A percentile compares a stretch with the other conserved stretches of the same genome.
Evolutionary conservation across 805 yeast genomes (phyloP).

Genomic region (Metschnikowia kofuensis): DNA sequence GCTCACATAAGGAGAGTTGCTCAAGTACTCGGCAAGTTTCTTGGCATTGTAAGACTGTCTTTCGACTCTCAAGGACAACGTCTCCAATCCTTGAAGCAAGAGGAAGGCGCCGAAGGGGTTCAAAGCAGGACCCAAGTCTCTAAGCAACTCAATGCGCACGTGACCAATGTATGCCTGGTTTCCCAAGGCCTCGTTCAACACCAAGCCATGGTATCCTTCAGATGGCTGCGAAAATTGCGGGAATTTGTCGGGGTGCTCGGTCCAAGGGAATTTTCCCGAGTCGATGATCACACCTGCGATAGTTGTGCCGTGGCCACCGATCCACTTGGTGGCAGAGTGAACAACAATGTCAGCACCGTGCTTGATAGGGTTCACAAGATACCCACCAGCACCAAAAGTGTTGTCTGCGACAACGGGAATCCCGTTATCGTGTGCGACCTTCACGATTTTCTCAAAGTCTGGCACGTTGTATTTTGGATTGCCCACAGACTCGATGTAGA

Average conservation of each 20-base stretch:
- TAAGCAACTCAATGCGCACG: slow-evolving; percentile 76
- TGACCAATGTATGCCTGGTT: slow-evolving; percentile 75
- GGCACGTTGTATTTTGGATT: slow-evolving; percentile 93
- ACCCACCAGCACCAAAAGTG: slow-evolving; percentile 97
- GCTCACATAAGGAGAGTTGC: slow-evolving; percentile 66
- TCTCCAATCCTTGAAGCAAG: slow-evolving; percentile 88
- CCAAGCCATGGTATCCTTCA: slow-evolving; percentile 90
- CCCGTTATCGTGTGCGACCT: slow-evolving; percentile 81
- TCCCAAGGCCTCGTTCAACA: slow-evolving; percentile 79
- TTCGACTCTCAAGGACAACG: slow-evolving; percentile 89
- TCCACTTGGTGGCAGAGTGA: slow-evolving; percentile 97
- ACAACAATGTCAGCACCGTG: slow-evolving; percentile 90
- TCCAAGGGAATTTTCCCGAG: slow-evolving; percentile 92
- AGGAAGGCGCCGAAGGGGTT: slow-evolving; percentile 89
- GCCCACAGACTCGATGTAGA: slow-evolving; percentile 87
- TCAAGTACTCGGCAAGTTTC: slow-evolving; percentile 74
- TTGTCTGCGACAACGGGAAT: slow-evolving; percentile 91
- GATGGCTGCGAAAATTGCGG: slow-evolving; percentile 91
- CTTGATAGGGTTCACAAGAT: slow-evolving; percentile 75
- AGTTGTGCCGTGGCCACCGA: slow-evolving; percentile 95
- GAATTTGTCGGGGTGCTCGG: slow-evolving; percentile 76
- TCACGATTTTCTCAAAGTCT: slow-evolving; percentile 74
- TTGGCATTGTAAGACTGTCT: slow-evolving; percentile 85
- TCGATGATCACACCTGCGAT: slow-evolving; percentile 90
- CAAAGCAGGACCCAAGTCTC: slow-evolving; percentile 89